Conservation (phyloP, 2,329 filamentous ascomycete genomes). For the Colletotrichum tanaceti region DNA sequence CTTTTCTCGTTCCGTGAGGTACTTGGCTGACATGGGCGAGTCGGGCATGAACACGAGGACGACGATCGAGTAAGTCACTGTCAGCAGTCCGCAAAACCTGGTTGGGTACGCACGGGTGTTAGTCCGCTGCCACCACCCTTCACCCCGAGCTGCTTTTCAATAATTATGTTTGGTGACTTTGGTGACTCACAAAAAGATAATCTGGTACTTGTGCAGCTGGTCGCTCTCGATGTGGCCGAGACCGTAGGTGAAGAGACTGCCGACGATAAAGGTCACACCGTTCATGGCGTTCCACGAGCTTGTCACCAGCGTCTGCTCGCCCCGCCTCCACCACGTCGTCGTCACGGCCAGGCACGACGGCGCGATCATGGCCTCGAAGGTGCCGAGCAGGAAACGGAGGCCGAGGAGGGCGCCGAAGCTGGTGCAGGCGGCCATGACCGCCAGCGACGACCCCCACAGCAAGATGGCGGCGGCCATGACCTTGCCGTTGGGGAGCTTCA, state of each 20-base stretch:
- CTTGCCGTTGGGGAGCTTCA: conserved; percentile 45
- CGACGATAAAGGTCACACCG: conserved; percentile 62
- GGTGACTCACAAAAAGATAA: conserved; percentile 46
- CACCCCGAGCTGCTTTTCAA: too few relatives aligned
- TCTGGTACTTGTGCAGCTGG: conserved; percentile 40
- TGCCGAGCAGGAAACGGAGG: conserved; percentile 58
- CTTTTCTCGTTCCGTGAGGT: conserved; percentile 65
- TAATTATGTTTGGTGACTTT: too few relatives aligned
- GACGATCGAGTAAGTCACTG: conserved; percentile 58
- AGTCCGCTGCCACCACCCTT: too few relatives aligned
- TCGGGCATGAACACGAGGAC: conserved; percentile 71
- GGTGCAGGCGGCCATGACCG: conserved; percentile 61
- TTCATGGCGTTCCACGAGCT: conserved; percentile 66
- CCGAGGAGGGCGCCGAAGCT: conserved; percentile 59
- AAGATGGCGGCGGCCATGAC: conserved; percentile 44
- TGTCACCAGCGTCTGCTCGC: conserved; percentile 62
- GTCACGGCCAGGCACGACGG: conserved; percentile 65
- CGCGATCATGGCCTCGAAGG: conserved; percentile 62
- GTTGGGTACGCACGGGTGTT: not conserved
- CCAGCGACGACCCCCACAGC: conserved; percentile 44
- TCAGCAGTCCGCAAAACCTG: conserved; percentile 51
- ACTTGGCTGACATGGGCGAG: conserved; percentile 68
- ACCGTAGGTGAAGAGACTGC: conserved; percentile 49
- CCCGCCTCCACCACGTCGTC: conserved; percentile 65
- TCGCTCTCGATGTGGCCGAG: conserved; percentile 47